Conservation (phyloP, 345 rosid species). For the Rhodamnia rubescens region DNA sequence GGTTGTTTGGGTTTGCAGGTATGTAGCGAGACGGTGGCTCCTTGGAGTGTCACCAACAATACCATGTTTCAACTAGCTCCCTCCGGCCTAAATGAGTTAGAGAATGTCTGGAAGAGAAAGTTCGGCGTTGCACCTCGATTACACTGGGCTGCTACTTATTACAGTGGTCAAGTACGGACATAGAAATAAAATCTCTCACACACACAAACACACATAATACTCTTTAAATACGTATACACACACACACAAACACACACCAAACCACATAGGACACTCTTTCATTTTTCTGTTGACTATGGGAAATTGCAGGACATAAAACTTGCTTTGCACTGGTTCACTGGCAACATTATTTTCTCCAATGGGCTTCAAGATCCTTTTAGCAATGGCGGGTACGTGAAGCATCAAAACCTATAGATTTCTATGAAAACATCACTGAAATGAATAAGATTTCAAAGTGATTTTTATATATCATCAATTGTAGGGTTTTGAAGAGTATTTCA, state of each 20-base stretch:
- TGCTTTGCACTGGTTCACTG: not conserved
- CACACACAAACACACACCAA: not conserved
- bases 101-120: not conserved
- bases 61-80: not conserved
- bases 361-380: not conserved
- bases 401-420: not conserved
- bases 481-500: constrained; percentile 32
- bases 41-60: not conserved
- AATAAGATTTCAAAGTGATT: not conserved
- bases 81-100: not conserved
- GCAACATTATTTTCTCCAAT: not conserved
- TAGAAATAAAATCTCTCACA: not conserved
- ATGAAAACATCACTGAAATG: not conserved
- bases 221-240: not conserved
- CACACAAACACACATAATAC: not conserved
- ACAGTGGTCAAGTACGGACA: constrained; percentile 31
- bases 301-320: not conserved
- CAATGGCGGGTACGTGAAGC: not conserved
- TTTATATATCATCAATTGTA: not conserved
- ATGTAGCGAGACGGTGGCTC: not conserved
- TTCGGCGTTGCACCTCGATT: constrained; percentile 29
- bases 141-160: constrained; percentile 40
- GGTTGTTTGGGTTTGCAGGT: not conserved
- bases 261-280: not conserved
- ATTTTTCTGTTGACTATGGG: not conserved